These are phyloP conservation scores for Lactarius indigo DNA, from an alignment of 768 basidiomycete genomes.

Conservation along the genomic window DNA sequence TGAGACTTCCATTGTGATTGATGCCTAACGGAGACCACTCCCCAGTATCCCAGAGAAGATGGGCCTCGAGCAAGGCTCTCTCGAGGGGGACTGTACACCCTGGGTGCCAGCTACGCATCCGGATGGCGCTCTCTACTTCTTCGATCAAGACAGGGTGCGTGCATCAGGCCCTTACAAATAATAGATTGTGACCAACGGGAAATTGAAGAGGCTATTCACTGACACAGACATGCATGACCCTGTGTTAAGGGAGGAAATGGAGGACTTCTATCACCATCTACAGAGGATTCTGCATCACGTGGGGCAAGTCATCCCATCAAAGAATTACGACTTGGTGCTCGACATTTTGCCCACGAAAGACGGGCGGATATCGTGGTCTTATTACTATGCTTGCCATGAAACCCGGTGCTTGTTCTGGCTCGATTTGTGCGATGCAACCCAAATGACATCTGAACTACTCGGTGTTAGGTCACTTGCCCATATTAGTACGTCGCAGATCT, in stretches of 20 bases:
- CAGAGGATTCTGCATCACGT: conserved; percentile 18
- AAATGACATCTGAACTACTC: conserved; percentile 26
- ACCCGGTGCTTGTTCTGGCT: conserved; percentile 38
- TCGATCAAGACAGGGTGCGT: conserved; percentile 13
- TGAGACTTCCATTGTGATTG: background rate
- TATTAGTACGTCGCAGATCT: background rate
- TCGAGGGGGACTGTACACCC: background rate
- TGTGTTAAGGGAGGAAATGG: conserved; percentile 34
- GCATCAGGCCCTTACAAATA: background rate
- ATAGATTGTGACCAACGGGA: background rate
- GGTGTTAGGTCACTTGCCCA: background rate
- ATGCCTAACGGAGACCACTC: background rate
- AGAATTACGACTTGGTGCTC: conserved; percentile 2
- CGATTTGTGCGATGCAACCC: conserved; percentile 37
- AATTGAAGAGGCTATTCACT: conserved; percentile 44
- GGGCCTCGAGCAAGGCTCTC: background rate
- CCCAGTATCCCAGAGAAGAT: background rate
- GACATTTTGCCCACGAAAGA: conserved; percentile 29
- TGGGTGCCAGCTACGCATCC: conserved; percentile 38
- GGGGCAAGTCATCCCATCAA: background rate
- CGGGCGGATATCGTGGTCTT: conserved; percentile 36
- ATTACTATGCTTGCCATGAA: conserved; percentile 25
- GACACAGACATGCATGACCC: conserved; percentile 48
- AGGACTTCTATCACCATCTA: conserved; percentile 25
- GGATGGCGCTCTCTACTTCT: background rate